Conservation (phyloP, 2,329 filamentous ascomycete genomes). For the Colletotrichum magnum region DNA sequence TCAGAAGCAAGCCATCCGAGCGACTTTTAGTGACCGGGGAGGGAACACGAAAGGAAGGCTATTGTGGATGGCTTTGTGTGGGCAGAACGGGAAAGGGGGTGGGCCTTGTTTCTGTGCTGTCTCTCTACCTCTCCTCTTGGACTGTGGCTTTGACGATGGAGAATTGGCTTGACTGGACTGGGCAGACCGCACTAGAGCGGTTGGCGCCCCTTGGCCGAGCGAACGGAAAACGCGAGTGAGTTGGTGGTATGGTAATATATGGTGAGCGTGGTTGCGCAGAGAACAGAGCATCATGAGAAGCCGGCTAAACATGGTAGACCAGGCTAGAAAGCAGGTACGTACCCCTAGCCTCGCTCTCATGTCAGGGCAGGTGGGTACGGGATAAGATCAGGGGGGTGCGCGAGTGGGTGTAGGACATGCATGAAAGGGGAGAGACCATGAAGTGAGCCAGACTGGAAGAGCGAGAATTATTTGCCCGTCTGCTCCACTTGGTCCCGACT, state of each 20-base stretch:
- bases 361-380: conserved; percentile 2
- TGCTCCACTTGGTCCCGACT: background rate
- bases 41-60: conserved; percentile 28
- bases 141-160: conserved; percentile 30
- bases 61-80: conserved; percentile 16
- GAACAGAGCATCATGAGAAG: conserved; percentile 14
- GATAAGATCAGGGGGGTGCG: conserved; percentile 28
- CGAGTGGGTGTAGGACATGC: conserved; percentile 30
- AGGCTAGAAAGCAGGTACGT: conserved; percentile 19
- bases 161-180: conserved; percentile 26
- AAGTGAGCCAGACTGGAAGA: conserved; percentile 11
- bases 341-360: background rate
- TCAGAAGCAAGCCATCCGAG: conserved; percentile 32
- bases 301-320: conserved; percentile 21
- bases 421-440: conserved; percentile 31
- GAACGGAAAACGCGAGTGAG: conserved; percentile 29
- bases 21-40: conserved; percentile 34
- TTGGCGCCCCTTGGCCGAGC: conserved; percentile 33
- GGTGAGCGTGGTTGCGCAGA: conserved; percentile 23
- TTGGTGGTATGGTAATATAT: conserved; percentile 8
- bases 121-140: conserved; percentile 16
- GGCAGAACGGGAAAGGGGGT: conserved; percentile 33
- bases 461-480: conserved; percentile 23
- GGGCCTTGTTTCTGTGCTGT: conserved; percentile 15
- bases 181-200: conserved; percentile 18